Base-by-base conservation (phyloP, 164 flowering plant genomes). In the Vitis cinerea region DNA sequence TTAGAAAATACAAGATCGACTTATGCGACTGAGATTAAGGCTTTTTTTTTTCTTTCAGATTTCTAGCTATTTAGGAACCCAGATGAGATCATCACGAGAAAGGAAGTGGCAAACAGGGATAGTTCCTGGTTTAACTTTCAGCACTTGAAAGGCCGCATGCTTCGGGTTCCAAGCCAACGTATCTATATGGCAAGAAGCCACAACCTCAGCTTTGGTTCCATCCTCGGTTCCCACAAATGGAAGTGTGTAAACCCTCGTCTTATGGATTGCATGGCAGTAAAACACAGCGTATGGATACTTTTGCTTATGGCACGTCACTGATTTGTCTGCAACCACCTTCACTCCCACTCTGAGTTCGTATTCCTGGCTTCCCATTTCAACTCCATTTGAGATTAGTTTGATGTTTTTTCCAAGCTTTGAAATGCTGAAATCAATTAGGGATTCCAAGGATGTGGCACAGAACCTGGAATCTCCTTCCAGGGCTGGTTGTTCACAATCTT, bases 71-170 rank as follows among this genome's bases (percentile, higher is more conserved):
- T 77, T 77, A 2, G 29, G 50, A 29, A 66, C 71, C 83, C 79
- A 81, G 9, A 71, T 73, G 50, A 78, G 13, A 52, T 81, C 73
- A 72, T 74, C 80, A 49, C 72, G 61, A 0, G 75, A 74, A 50
- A 82, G 70, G 74, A 79, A 82, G 53, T 82, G 85, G 66, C 85
- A 79, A 30, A 82, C 17, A 10, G 85, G 82, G 51, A 72, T 78
- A 59, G 71, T 72, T 11, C 85, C 85, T 3, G 83, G 82, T 67
- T 77, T 70, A 27, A 77, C 81, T 63, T 79, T 77, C 10, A 82
- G 73, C 57, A 82, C 64, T 59, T 77, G 75, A 78, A 82, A 79
- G 49, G 79, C 75, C 55, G 75, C 17, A 67, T 79, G 78, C 61
- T 77, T 79, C 0, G 85, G 83, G 68, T 3, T 7, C 44, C 44